Evolutionary conservation across 2,329 filamentous ascomycete species (phyloP), one percentile per base, ranked within the genome.

Genomic region (Nemania abortiva): DNA sequence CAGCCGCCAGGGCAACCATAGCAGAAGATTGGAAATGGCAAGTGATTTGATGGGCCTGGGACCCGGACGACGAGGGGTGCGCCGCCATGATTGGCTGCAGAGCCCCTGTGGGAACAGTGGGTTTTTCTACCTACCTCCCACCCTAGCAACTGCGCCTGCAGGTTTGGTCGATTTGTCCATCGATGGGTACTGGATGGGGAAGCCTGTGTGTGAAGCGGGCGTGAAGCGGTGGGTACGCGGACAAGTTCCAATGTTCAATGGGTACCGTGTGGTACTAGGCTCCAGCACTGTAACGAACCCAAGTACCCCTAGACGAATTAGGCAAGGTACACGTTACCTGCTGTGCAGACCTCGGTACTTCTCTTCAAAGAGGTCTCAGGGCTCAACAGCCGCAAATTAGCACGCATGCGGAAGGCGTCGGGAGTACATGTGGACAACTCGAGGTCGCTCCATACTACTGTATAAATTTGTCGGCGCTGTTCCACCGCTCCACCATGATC

Each of bases 41-140:
- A 74, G 52, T 70, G 70, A 72, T 73, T 74, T 72, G 72, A 71
- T 67, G 65, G 71, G 18, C 49, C 6, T 20, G 45, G 54, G 53
- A 39, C 52, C 49, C 57, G 27, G 27, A 37, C 39, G 59, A 22
- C 11, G 31, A 34, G n/a, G n/a, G 15, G 13, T 6, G 9, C 7
- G 11, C 22, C 5, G 27, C 27, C 20, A 2, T 63, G 45, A 68
- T 63, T 68, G 65, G 65, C 18, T 18, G 22, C n/a, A 49, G n/a
- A 7, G 29, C 34, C 18, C 18, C 34, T 37, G 13, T 65, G 45
- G 47, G 47, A 34, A 50, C 24, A 63, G 53, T 58, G 62, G 53
- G 29, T 15, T 52, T 22, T 5, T 54, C 52, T 37, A 37, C 34
- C 34, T 37, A 37, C 34, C 34, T 37, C 2, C 34, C 34, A 37